A percentile compares a stretch with the other conserved stretches of the same genome.
Evolutionary conservation across 805 yeast species (phyloP).

Genomic region (Kodamaea nitidulidarum): DNA sequence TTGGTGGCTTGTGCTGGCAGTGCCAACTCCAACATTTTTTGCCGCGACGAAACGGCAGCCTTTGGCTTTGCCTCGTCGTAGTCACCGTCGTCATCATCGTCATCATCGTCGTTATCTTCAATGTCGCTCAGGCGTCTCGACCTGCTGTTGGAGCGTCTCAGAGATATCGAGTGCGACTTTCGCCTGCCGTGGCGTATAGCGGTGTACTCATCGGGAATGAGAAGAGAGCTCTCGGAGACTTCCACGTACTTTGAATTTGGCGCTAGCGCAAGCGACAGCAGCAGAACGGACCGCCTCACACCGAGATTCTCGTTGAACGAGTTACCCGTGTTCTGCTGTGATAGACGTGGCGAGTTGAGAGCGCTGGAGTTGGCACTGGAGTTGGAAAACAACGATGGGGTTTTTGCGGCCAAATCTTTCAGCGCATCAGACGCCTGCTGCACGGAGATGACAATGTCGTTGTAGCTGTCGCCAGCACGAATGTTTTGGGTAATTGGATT

Average conservation of each 20-base stretch:
- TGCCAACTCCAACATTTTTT: slow-evolving; percentile 64
- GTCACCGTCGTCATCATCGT: slow-evolving; percentile 10
- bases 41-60: slow-evolving; percentile 34
- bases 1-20: slow-evolving; percentile 50
- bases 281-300: slow-evolving; percentile 3
- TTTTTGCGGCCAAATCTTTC: slow-evolving; percentile 38
- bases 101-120: slow-evolving; percentile 16
- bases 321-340: slow-evolving; percentile 13
- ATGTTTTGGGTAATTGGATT: no score
- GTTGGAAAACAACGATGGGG: slow-evolving; percentile 56
- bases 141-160: slow-evolving; percentile 22
- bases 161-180: slow-evolving; percentile 23
- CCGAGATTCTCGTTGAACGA: slow-evolving; percentile 4
- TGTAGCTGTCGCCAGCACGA: slow-evolving; percentile 8
- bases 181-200: slow-evolving; percentile 41
- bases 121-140: slow-evolving; percentile 16
- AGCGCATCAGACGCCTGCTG: slow-evolving; percentile 37
- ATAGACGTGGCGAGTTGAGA: slow-evolving; percentile 30
- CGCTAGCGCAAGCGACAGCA: slow-evolving; percentile 12
- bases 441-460: slow-evolving; percentile 17
- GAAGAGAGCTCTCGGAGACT: slow-evolving; percentile 9
- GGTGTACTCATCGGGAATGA: slow-evolving; percentile 37
- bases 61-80: slow-evolving; percentile 10
- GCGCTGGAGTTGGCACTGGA: slow-evolving; percentile 37
- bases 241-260: slow-evolving; percentile 14